Percentiles rank a stretch among this genome's conserved stretches.
phyloP scores from a whole-genome alignment of 352 stramenopile species.

The Globisporangium polare region DNA sequence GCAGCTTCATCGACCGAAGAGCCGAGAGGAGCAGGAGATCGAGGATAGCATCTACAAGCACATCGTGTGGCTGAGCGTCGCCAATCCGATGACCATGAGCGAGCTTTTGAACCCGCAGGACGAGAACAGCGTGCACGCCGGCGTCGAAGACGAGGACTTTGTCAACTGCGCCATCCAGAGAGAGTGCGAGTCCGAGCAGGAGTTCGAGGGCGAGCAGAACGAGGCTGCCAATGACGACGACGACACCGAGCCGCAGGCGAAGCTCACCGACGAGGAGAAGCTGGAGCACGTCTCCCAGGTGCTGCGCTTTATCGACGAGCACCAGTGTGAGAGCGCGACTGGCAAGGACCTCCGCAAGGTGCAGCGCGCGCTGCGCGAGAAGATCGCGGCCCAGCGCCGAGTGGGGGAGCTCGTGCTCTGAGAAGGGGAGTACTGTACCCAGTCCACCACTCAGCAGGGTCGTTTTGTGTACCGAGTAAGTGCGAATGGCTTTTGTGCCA shows the following conservation, averaged over 20 bases:
- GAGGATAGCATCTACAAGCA: constrained; percentile 8
- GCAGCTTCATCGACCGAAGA: not conserved
- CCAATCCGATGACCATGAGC: not conserved
- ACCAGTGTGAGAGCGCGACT: constrained; percentile 5
- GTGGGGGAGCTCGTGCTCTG: not conserved
- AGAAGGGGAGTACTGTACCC: no score
- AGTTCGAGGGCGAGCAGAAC: not conserved
- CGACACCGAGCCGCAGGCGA: not conserved
- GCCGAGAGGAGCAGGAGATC: constrained; percentile 5
- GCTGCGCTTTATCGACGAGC: constrained; percentile 10
- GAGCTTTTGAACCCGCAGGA: constrained; percentile 7
- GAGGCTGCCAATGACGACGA: not conserved
- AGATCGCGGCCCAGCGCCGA: constrained; percentile 1
- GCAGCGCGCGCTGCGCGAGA: constrained; percentile 11
- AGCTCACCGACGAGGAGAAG: constrained; percentile 10
- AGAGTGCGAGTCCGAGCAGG: constrained; percentile 3
- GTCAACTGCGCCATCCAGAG: constrained; percentile 12
- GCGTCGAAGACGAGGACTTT: constrained; percentile 12
- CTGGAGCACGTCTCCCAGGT: constrained; percentile 10
- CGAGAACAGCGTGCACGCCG: constrained; percentile 13
- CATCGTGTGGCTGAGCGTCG: constrained; percentile 9
- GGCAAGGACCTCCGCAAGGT: constrained; percentile 9
- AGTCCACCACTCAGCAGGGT: no score
- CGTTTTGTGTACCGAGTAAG: no score
- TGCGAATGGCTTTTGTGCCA: no score